Conservation (phyloP, 768 basidiomycete genomes). For the Lyophyllum semitale region DNA sequence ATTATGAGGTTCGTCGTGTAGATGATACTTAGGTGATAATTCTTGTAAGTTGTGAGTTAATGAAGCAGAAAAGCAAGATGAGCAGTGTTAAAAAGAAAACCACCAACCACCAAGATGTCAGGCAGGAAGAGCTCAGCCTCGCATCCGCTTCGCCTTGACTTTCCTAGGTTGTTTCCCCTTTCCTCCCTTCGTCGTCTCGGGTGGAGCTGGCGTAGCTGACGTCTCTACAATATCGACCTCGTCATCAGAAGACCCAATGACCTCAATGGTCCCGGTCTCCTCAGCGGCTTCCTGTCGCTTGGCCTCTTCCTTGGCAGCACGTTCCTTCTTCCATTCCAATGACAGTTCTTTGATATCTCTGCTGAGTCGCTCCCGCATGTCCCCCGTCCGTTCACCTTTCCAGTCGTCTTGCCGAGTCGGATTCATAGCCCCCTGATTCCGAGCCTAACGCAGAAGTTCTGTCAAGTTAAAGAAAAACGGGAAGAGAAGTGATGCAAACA, state of each 20-base stretch:
- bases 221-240: slow-evolving; percentile 45
- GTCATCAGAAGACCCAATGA: slow-evolving; percentile 37
- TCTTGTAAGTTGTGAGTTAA: slow-evolving; percentile 2
- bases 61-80: neutral
- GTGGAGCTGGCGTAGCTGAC: slow-evolving; percentile 17
- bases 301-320: slow-evolving; percentile 37
- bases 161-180: slow-evolving; percentile 10
- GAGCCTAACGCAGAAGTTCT: slow-evolving; percentile 6
- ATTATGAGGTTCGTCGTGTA: slow-evolving; percentile 7
- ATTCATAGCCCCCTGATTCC: slow-evolving; percentile 32
- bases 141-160: slow-evolving; percentile 8
- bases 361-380: slow-evolving; percentile 47
- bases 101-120: neutral
- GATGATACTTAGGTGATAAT: slow-evolving; percentile 1
- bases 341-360: slow-evolving; percentile 49
- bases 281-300: slow-evolving; percentile 37
- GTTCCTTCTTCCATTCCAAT: slow-evolving; percentile 51
- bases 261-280: slow-evolving; percentile 17
- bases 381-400: slow-evolving; percentile 48
- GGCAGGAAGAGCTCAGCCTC: slow-evolving; percentile 3
- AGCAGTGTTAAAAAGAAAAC: neutral
- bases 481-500: slow-evolving; percentile 7
- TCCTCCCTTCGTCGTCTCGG: slow-evolving; percentile 10
- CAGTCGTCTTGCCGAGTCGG: slow-evolving; percentile 49
- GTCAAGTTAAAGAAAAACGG: neutral